Percentiles rank a stretch among this genome's conserved stretches.
These are phyloP conservation scores for Globisporangium camurandrum DNA, from an alignment of 352 stramenopile genomes.

Conservation along the genomic window DNA sequence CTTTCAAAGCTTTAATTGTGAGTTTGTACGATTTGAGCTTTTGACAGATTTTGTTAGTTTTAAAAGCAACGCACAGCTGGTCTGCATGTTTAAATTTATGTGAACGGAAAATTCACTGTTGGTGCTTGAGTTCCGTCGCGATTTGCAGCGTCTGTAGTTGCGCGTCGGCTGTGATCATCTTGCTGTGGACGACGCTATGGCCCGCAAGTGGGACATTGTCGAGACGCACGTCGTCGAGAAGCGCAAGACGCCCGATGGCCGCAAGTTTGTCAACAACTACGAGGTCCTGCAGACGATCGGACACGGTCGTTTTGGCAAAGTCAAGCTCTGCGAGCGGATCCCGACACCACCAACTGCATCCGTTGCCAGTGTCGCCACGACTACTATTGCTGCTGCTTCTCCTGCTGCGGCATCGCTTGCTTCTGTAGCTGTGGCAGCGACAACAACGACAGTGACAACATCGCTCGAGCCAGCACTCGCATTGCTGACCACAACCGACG, in stretches of 20 bases:
- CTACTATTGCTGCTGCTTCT: background rate
- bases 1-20: no score
- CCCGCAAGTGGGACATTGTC: constrained; percentile 51
- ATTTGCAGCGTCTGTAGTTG: no score
- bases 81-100: no score
- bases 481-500: background rate
- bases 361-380: background rate
- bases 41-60: no score
- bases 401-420: background rate
- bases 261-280: constrained; percentile 82
- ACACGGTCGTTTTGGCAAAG: constrained; percentile 77
- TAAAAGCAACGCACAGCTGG: no score
- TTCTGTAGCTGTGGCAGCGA: background rate
- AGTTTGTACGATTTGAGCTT: no score
- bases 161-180: no score
- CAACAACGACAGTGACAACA: background rate
- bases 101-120: no score
- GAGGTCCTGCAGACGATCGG: constrained; percentile 56
- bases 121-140: no score
- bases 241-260: constrained; percentile 34
- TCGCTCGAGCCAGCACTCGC: background rate
- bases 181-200: no score
- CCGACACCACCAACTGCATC: background rate
- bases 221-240: constrained; percentile 47
- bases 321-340: constrained; percentile 76